A percentile compares a stretch with the other conserved stretches of the same genome.
phyloP scores from a whole-genome alignment of 1,284 basidiomycete species.

The Amylostereum areolatum region DNA sequence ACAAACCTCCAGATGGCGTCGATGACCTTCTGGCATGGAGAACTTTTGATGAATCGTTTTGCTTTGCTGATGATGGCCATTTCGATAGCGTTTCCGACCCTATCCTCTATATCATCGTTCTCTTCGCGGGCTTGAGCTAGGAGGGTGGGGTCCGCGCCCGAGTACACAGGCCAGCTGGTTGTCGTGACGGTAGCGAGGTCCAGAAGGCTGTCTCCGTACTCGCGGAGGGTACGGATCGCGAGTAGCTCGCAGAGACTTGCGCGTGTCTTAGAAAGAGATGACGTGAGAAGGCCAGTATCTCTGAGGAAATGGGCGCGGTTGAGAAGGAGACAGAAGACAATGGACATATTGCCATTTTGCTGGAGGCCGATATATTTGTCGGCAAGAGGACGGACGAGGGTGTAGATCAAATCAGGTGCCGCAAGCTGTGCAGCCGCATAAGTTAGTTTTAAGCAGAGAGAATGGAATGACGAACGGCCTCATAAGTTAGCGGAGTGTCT shows the following conservation, averaged over 20 bases:
- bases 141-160: constrained; percentile 67
- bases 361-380: constrained; percentile 70
- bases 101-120: constrained; percentile 67
- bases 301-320: constrained; percentile 84
- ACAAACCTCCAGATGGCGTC: constrained; percentile 67
- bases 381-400: constrained; percentile 69
- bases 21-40: constrained; percentile 85
- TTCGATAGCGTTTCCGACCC: constrained; percentile 86
- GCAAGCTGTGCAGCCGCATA: constrained; percentile 43
- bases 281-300: constrained; percentile 61
- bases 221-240: constrained; percentile 75
- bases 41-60: constrained; percentile 82
- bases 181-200: constrained; percentile 77
- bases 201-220: constrained; percentile 71
- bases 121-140: constrained; percentile 63
- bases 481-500: constrained; percentile 76
- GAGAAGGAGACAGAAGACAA: constrained; percentile 86
- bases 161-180: constrained; percentile 84
- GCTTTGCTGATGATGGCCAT: constrained; percentile 84
- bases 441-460: neutral
- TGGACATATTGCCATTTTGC: constrained; percentile 58
- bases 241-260: constrained; percentile 86
- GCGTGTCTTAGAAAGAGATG: constrained; percentile 68
- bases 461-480: constrained; percentile 42
- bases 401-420: constrained; percentile 83